Evolutionary conservation across 2,329 filamentous ascomycete species (phyloP), one percentile per base, ranked within the genome.

Genomic region (Cryphonectria parasitica): DNA sequence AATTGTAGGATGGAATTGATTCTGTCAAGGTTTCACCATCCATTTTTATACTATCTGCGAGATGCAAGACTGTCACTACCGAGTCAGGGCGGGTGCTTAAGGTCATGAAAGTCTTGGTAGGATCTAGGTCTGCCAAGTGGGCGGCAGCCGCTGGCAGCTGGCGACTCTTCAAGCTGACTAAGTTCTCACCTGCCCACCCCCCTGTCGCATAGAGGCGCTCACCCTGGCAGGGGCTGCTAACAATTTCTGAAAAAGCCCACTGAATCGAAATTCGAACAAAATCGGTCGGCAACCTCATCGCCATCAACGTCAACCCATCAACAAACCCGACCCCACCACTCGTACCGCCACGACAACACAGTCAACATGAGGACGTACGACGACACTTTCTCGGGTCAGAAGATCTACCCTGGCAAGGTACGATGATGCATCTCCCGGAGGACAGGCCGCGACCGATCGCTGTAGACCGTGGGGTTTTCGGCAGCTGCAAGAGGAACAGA

Each of bases 361-460:
- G 80, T 77, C 81, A 89, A 83, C 81, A 90, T 90, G 88, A 87
- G 88, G 83, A 89, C 87, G 81, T 90, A 90, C 88, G 88, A 90
- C 83, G 88, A 90, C 82, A 82, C 83, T 77, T 90, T 90, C 84
- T 89, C 88, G 81, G 88, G 88, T 81, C 85, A 86, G 86, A 88
- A 85, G 85, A 90, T 89, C 78, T 90, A 89, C 87, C 88, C 87
- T 82, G 88, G 88, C 81, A 90, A 90, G 88, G 88, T 90, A 87
- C 83, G 86, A 75, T 75, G 75, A 75, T 71, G 70, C 73, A 62
- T 64, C 68, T 64, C 71, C n/a, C 15, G 31, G 69, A 60, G 52
- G 52, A 49, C 25, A 62, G 39, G 58, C 56, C 39, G 41, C 60
- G 49, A 34, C 54, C 31, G 69, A 67, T 22, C 28, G 25, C 60